Evolutionary conservation across 2,329 filamentous ascomycete species (phyloP), one percentile per base, ranked within the genome.

Genomic region (Ascochyta lentis): DNA sequence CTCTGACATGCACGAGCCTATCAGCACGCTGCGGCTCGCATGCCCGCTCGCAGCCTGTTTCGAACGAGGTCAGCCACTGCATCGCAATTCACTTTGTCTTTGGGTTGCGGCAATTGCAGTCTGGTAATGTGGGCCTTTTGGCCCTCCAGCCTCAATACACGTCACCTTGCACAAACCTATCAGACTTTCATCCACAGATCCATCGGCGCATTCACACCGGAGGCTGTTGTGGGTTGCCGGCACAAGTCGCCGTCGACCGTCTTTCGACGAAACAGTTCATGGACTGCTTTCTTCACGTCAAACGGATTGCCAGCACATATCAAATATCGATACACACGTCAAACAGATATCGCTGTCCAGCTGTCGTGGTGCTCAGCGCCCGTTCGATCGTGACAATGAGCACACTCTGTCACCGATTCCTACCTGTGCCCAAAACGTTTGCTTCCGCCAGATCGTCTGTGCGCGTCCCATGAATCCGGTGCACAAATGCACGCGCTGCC

Each of bases 401-500:
- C 33, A 38, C 58, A 49, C 49, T 49, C 49, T 52, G 45, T 58
- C 35, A 56, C 60, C 49, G 37, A 47, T 54, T 26, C 45, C 47
- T 51, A 34, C 24, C 42, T 24, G 13, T 41, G 38, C 23, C 42
- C 47, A 56, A 53, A 31, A 46, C 46, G 46, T 41, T 23, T 59
- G 65, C n/a, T n/a, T n/a, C n/a, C n/a, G n/a, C 61, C 63, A 71
- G 68, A 74, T 73, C 61, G 72, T 72, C 72, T 64, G 72, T 75
- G 73, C 55, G 57, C 52, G 52, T 62, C 53, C 62, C 65, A 67
- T 62, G 58, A 61, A 49, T 53, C 56, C 58, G 60, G 54, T 49
- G 47, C 45, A 41, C 38, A 41, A 60, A 58, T 59, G 66, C 66
- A 64, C 63, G 60, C 65, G 58, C 61, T 58, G 50, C 70, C 60